Conservation (phyloP, 2,329 filamentous ascomycete species). For the Aschersonia sp. region DNA sequence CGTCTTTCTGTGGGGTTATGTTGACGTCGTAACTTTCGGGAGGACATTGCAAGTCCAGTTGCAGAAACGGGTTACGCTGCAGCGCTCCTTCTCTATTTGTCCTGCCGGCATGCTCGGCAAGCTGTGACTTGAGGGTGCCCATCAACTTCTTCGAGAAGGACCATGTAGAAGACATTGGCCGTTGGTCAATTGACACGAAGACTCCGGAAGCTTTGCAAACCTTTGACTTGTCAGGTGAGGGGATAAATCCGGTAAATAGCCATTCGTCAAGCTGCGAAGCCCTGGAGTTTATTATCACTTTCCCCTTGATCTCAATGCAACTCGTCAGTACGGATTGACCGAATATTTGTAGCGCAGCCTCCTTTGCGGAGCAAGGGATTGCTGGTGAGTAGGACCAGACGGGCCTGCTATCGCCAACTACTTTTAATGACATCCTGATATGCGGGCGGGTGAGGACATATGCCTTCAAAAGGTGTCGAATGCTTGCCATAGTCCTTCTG, state of each 20-base stretch:
- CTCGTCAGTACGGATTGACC: constrained; percentile 40
- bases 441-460: constrained; percentile 53
- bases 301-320: constrained; percentile 28
- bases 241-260: constrained; percentile 42
- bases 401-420: constrained; percentile 37
- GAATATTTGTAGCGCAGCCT: constrained; percentile 48
- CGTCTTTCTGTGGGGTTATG: constrained; percentile 56
- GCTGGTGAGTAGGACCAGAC: constrained; percentile 49
- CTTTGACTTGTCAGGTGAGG: constrained; percentile 24
- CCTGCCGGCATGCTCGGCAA: constrained; percentile 1
- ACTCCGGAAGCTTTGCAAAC: constrained; percentile 21
- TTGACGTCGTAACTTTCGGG: constrained; percentile 55
- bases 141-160: constrained; percentile 40
- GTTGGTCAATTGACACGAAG: constrained; percentile 54
- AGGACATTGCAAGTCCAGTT: constrained; percentile 48
- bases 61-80: constrained; percentile 42
- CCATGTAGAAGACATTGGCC: constrained; percentile 40
- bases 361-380: constrained; percentile 30
- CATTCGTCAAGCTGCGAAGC: neutral
- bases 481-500: constrained; percentile 37
- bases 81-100: constrained; percentile 1
- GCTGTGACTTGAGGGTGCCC: constrained; percentile 33
- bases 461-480: constrained; percentile 44
- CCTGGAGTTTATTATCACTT: neutral
- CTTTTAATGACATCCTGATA: constrained; percentile 45